Percentiles rank a stretch among this genome's conserved stretches.
phyloP scores from a whole-genome alignment of 2,329 filamentous ascomycete genomes.

The Lachnellula occidentalis region DNA sequence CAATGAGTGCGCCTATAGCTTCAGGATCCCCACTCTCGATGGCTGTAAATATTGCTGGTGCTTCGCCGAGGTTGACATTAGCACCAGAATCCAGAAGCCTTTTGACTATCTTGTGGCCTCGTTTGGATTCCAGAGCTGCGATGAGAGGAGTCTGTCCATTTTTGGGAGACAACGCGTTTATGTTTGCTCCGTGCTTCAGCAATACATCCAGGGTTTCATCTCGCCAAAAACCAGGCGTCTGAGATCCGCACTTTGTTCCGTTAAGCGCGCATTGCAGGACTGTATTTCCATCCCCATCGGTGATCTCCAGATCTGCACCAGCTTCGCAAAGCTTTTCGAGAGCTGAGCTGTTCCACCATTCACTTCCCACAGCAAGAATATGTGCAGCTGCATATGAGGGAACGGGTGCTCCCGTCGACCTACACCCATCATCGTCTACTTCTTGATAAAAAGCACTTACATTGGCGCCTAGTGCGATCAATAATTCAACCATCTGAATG shows the following conservation, averaged over 20 bases:
- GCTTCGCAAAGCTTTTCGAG: slow-evolving; percentile 1
- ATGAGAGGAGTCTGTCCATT: slow-evolving; percentile 7
- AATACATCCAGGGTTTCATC: not conserved
- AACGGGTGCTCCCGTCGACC: not conserved
- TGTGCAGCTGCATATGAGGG: not conserved
- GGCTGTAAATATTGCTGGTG: not conserved
- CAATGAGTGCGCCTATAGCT: not conserved
- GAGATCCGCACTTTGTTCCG: not conserved
- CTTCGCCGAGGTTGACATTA: not conserved
- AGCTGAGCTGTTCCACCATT: slow-evolving; percentile 1
- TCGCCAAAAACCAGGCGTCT: not conserved
- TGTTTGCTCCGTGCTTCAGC: slow-evolving; percentile 2
- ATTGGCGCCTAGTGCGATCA: slow-evolving; percentile 1
- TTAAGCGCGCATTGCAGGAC: not conserved
- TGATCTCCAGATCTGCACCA: slow-evolving; percentile 3
- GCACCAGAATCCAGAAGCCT: slow-evolving; percentile 1
- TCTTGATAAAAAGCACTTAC: not conserved
- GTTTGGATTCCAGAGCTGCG: not conserved
- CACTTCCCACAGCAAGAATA: not conserved
- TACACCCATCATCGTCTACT: not conserved
- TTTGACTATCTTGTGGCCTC: not conserved
- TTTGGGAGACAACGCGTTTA: slow-evolving; percentile 1
- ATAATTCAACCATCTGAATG: slow-evolving; percentile 3
- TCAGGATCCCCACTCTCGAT: not conserved
- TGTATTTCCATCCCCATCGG: not conserved